Evolutionary conservation across 768 basidiomycete genomes (phyloP), one percentile per base, ranked within the genome.

Genomic region (Saitozyma sp.): DNA sequence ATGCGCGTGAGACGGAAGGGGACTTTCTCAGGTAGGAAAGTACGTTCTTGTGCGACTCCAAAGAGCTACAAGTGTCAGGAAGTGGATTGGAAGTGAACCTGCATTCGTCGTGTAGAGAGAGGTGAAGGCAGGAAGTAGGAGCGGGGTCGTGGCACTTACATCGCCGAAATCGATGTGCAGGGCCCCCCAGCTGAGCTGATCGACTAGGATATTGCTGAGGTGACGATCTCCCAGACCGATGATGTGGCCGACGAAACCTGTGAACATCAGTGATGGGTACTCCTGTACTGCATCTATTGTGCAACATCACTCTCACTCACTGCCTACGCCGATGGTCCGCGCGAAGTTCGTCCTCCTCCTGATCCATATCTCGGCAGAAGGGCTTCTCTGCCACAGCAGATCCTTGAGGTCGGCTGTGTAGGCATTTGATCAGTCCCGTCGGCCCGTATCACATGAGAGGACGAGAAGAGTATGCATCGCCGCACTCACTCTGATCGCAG

Each of bases 151-250:
- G 55, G 55, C n/a, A 61, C 79, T 78, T 13, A 76, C 78, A 70
- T 80, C 79, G 3, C 79, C 80, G 63, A 78, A 79, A 55, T 80
- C 80, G 57, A 79, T 80, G 42, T 77, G 77, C 7, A 78, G 64
- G 0, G 69, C 73, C 11, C 72, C 73, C 68, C 74, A 78, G 16
- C 67, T 75, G 37, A 72, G 61, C 49, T 73, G 71, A 45, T 80
- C 73, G 16, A 73, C 59, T 9, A 73, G 57, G 61, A 72, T 71
- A 56, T 82, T 82, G 10, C 73, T 74, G 3, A 78, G 78, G 63
- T 82, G 81, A 42, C 81, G 66, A 62, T 82, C 81, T 3, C 81
- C 81, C 10, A 82, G 58, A 11, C 81, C 81, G 42, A 81, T 78
- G 38, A 81, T 70, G 56, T 79, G 75, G 0, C 81, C 81, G 14